Percentiles rank a stretch among this genome's conserved stretches.
Conservation (phyloP, 148 eudicot genomes). For the Polygonum aviculare region DNA sequence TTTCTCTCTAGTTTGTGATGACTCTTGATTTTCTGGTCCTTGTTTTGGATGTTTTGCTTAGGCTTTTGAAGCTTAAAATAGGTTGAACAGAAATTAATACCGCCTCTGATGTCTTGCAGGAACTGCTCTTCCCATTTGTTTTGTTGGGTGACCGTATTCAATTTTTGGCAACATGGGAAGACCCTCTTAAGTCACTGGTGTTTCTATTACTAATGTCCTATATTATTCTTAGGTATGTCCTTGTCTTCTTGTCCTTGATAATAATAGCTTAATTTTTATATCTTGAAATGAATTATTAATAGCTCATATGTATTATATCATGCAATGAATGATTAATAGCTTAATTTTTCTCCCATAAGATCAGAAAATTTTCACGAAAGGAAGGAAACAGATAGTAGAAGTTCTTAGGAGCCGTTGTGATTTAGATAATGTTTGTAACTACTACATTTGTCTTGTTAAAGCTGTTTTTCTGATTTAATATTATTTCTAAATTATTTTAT, state of each 20-base stretch:
- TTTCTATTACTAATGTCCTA: conserved; percentile 52
- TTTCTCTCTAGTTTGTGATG: neutral
- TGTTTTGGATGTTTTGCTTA: neutral
- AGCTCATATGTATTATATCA: neutral
- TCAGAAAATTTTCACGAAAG: neutral
- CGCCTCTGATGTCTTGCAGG: conserved; percentile 28
- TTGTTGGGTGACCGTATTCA: conserved; percentile 29
- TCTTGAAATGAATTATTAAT: neutral
- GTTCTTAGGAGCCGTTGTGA: neutral
- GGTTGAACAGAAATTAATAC: neutral
- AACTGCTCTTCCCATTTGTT: conserved; percentile 59
- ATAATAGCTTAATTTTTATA: neutral
- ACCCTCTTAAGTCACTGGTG: conserved; percentile 49
- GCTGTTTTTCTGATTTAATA: neutral
- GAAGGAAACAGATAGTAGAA: neutral
- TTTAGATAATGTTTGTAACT: neutral
- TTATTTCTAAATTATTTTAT: neutral
- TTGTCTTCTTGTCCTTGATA: neutral
- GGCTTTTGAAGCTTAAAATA: neutral
- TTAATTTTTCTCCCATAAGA: neutral
- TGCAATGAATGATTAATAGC: neutral
- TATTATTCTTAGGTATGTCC: conserved; percentile 37
- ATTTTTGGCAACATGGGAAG: conserved; percentile 62
- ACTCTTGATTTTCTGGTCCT: neutral
- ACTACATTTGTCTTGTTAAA: neutral